Percentiles rank a stretch among this genome's conserved stretches.
Evolutionary conservation across 129 eudicot genomes (phyloP).

Genomic region (Rutidosis leptorrhynchoides): DNA sequence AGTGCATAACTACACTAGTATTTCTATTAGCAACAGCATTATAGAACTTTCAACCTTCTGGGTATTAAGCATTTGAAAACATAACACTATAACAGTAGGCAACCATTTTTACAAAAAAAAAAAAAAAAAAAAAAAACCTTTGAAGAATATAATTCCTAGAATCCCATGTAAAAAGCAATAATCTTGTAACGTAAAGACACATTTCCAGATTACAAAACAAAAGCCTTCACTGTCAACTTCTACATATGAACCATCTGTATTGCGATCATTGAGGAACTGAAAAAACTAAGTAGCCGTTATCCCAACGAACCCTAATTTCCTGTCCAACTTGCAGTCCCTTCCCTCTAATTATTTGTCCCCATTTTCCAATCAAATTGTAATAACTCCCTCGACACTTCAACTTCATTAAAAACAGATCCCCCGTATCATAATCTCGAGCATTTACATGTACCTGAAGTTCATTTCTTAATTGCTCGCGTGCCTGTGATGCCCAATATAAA

Average conservation of each 20-base stretch:
- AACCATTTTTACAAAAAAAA: background rate
- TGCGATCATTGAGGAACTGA: constrained; percentile 64
- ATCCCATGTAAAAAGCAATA: constrained; percentile 17
- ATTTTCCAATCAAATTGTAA: constrained; percentile 69
- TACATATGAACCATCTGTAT: constrained; percentile 40
- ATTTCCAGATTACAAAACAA: constrained; percentile 38
- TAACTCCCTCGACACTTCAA: constrained; percentile 74
- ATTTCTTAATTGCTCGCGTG: constrained; percentile 73
- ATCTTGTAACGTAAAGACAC: constrained; percentile 33
- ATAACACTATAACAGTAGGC: background rate
- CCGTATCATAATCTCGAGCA: constrained; percentile 70
- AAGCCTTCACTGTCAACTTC: constrained; percentile 27
- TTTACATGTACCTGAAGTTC: constrained; percentile 61
- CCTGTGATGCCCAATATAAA: constrained; percentile 69
- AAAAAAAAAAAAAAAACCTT: too few relatives aligned
- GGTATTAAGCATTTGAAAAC: constrained; percentile 5
- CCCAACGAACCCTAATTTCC: constrained; percentile 83
- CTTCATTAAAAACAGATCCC: constrained; percentile 67
- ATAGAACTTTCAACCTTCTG: constrained; percentile 11
- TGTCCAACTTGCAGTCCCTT: constrained; percentile 69
- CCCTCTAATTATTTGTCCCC: constrained; percentile 83
- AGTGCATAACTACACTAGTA: background rate
- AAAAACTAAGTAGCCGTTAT: constrained; percentile 64
- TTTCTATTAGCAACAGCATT: background rate
- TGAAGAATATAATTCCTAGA: constrained; percentile 20